A percentile compares a stretch with the other conserved stretches of the same genome.
These are phyloP conservation scores for Chlamydomonas incerta DNA, from an alignment of 139 green algal species.

Conservation along the genomic window DNA sequence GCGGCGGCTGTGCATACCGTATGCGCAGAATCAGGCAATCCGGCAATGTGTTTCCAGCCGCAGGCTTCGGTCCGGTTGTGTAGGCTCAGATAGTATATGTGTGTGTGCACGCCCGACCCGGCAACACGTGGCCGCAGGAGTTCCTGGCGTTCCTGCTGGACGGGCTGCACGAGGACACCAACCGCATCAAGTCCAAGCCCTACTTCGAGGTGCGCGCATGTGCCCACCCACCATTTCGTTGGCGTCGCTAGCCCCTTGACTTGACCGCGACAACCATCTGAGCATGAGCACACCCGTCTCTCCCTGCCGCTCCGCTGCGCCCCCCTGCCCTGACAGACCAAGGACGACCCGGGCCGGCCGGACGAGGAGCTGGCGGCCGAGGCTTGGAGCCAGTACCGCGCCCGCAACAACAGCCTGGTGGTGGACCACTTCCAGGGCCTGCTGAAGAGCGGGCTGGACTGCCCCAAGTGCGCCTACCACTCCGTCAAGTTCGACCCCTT, in stretches of 20 bases:
- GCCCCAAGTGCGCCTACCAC: slow-evolving; percentile 82
- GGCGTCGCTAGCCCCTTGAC: too few relatives aligned
- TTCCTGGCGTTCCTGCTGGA: slow-evolving; percentile 97
- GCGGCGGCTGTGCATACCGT: neutral
- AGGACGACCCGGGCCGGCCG: slow-evolving; percentile 77
- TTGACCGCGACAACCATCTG: too few relatives aligned
- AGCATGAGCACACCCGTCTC: too few relatives aligned
- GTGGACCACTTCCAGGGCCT: slow-evolving; percentile 94
- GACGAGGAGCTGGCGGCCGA: slow-evolving; percentile 87
- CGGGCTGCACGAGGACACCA: slow-evolving; percentile 97
- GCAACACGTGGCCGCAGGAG: slow-evolving; percentile 65
- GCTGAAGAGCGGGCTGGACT: slow-evolving; percentile 92
- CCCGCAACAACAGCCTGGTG: slow-evolving; percentile 91
- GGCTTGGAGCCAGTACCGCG: slow-evolving; percentile 86
- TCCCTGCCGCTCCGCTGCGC: neutral
- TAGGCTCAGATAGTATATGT: too few relatives aligned
- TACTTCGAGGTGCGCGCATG: slow-evolving; percentile 83
- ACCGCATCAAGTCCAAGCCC: slow-evolving; percentile 91
- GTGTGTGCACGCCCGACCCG: too few relatives aligned
- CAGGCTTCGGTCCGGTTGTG: too few relatives aligned
- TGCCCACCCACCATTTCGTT: too few relatives aligned
- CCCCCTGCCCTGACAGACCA: slow-evolving; percentile 66
- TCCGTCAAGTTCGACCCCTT: slow-evolving; percentile 96
- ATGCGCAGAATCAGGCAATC: too few relatives aligned
- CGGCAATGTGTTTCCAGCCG: too few relatives aligned